phyloP scores from a whole-genome alignment of 306 rosid species.

The Quercus wislizeni region DNA sequence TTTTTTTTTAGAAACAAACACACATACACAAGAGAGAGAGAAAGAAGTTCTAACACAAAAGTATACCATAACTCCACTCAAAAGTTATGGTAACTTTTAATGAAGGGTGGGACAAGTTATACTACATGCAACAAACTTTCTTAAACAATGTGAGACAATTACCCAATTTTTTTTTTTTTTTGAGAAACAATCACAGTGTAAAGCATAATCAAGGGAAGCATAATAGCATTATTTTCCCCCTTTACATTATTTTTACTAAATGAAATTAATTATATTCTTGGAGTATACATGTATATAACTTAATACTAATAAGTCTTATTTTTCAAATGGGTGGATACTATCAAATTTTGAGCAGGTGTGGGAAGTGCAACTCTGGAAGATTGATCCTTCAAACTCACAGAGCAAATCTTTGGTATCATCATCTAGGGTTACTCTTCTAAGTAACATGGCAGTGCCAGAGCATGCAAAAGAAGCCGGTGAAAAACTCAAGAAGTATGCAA shows the following conservation, averaged over 20 bases:
- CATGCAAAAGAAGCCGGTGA: slow-evolving; percentile 52
- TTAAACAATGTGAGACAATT: no score
- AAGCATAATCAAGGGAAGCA: no score
- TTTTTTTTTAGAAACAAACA: no score
- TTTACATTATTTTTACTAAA: no score
- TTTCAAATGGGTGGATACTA: background rate
- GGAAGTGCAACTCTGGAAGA: slow-evolving; percentile 74
- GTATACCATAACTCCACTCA: no score
- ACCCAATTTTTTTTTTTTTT: no score
- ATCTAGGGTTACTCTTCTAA: slow-evolving; percentile 67
- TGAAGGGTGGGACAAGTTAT: no score
- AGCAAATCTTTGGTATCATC: slow-evolving; percentile 50
- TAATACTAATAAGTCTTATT: background rate
- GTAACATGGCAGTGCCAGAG: slow-evolving; percentile 73
- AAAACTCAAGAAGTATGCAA: slow-evolving; percentile 53
- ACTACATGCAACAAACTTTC: no score
- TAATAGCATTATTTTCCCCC: no score
- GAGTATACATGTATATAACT: background rate
- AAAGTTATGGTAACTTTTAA: no score
- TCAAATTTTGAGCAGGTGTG: slow-evolving; percentile 47
- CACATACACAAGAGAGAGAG: no score
- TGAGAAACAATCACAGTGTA: no score
- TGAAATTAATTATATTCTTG: background rate
- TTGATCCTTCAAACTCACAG: slow-evolving; percentile 52
- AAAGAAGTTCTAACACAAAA: fast-evolving